Conservation (phyloP, 2,329 filamentous ascomycete genomes). For the Eurotiales sp. region DNA sequence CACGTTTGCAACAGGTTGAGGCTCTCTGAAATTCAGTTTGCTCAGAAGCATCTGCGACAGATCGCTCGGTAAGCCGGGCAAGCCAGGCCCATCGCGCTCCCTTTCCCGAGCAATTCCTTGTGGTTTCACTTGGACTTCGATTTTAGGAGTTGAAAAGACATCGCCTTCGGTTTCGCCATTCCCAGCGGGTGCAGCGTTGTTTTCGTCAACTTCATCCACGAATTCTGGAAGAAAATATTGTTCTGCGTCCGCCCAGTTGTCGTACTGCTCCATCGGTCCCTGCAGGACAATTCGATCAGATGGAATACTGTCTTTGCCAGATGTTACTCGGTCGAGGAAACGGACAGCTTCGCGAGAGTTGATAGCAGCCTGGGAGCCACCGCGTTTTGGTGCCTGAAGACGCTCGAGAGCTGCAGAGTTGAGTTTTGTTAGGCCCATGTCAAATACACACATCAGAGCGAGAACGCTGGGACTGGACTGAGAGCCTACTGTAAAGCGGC, state of each 20-base stretch:
- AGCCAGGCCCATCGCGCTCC: conserved; percentile 23
- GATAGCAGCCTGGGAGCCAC: conserved; percentile 44
- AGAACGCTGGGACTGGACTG: conserved; percentile 7
- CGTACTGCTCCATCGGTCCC: conserved; percentile 48
- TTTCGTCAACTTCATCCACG: conserved; percentile 35
- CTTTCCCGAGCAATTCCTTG: conserved; percentile 18
- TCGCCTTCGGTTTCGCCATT: conserved; percentile 5
- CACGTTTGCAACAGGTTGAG: conserved; percentile 31
- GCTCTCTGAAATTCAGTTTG: conserved; percentile 46
- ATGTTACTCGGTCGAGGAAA: conserved; percentile 49
- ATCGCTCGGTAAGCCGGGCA: conserved; percentile 22
- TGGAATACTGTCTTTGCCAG: conserved; percentile 42
- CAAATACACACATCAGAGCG: conserved; percentile 3
- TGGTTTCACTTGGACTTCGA: conserved; percentile 17
- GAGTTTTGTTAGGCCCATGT: conserved; percentile 8
- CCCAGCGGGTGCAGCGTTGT: conserved; percentile 15
- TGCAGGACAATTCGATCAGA: conserved; percentile 45
- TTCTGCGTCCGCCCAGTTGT: conserved; percentile 45
- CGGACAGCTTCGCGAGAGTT: conserved; percentile 51
- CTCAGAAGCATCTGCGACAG: conserved; percentile 46
- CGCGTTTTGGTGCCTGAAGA: conserved; percentile 43
- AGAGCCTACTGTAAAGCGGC: conserved; percentile 48
- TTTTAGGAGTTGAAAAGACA: conserved; percentile 16
- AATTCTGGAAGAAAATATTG: conserved; percentile 44
- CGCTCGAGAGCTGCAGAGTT: conserved; percentile 41